Conservation (phyloP, 768 basidiomycete species). For the Termitomyces titanicus region DNA sequence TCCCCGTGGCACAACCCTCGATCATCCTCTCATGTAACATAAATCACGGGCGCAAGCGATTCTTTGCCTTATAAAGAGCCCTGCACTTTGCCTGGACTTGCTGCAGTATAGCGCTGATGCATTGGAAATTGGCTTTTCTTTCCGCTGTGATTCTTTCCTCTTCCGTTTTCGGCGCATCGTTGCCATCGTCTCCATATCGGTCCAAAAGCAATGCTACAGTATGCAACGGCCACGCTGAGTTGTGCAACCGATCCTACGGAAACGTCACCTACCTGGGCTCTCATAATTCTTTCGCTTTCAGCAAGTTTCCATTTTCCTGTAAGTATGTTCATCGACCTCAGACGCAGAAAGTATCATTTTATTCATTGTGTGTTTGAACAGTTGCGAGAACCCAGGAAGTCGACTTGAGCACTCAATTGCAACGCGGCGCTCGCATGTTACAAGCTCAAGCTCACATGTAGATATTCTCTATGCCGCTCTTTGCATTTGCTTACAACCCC, state of each 20-base stretch:
- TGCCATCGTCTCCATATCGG: not conserved
- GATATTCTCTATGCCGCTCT: not conserved
- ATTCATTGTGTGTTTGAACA: slow-evolving; percentile 10
- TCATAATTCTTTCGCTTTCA: slow-evolving; percentile 56
- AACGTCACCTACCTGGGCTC: slow-evolving; percentile 47
- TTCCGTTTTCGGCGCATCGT: not conserved
- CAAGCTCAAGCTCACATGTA: slow-evolving; percentile 27
- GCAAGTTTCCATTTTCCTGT: slow-evolving; percentile 42
- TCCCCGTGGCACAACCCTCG: not conserved
- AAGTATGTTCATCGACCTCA: slow-evolving; percentile 10
- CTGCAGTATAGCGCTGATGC: not conserved
- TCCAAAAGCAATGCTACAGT: slow-evolving; percentile 32
- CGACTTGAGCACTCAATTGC: slow-evolving; percentile 28
- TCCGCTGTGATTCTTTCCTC: not conserved
- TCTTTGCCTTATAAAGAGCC: no score
- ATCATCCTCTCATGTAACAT: not conserved
- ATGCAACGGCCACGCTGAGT: slow-evolving; percentile 65
- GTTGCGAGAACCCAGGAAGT: slow-evolving; percentile 39
- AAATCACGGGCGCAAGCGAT: not conserved
- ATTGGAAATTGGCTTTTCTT: not conserved
- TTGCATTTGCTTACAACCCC: not conserved
- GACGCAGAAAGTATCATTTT: not conserved
- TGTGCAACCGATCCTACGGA: slow-evolving; percentile 55
- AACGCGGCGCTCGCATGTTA: slow-evolving; percentile 14
- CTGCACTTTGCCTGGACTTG: no score